These are phyloP conservation scores for Corymbia citriodora DNA, from an alignment of 441 rosid species.

Conservation along the genomic window DNA sequence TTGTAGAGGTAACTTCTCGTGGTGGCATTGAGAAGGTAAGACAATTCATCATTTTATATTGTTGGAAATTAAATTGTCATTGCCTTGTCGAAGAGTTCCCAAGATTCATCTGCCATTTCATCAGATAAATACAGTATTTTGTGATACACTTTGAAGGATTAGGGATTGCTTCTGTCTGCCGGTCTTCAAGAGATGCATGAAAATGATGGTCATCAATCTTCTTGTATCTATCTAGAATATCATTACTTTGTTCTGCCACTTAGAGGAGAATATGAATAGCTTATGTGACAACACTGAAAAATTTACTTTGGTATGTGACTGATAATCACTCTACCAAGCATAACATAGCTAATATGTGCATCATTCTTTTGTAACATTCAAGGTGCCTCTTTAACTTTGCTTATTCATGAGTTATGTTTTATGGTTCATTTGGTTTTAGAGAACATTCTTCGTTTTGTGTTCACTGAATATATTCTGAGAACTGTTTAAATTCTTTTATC, in stretches of 20 bases:
- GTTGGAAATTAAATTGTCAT: neutral
- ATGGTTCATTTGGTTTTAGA: neutral
- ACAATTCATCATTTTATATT: neutral
- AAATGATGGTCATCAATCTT: neutral
- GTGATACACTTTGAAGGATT: neutral
- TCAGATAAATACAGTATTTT: neutral
- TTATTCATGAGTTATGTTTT: neutral
- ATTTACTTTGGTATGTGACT: neutral
- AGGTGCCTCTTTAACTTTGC: neutral
- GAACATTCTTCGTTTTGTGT: neutral
- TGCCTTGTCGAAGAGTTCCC: neutral
- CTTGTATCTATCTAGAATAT: neutral
- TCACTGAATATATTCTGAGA: neutral
- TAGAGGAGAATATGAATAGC: neutral
- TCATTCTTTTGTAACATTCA: neutral
- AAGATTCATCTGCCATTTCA: neutral
- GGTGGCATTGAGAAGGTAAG: constrained; percentile 93
- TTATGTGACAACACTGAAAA: neutral
- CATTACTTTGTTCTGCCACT: neutral
- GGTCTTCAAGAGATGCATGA: neutral
- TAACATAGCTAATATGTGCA: neutral
- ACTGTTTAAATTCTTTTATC: neutral
- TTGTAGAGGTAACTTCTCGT: constrained; percentile 87
- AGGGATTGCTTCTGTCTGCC: neutral
- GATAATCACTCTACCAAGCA: neutral